Percentiles rank a stretch among this genome's conserved stretches.
phyloP scores from a whole-genome alignment of 2,329 filamentous ascomycete species.

The Plectosphaerella cucumerina region DNA sequence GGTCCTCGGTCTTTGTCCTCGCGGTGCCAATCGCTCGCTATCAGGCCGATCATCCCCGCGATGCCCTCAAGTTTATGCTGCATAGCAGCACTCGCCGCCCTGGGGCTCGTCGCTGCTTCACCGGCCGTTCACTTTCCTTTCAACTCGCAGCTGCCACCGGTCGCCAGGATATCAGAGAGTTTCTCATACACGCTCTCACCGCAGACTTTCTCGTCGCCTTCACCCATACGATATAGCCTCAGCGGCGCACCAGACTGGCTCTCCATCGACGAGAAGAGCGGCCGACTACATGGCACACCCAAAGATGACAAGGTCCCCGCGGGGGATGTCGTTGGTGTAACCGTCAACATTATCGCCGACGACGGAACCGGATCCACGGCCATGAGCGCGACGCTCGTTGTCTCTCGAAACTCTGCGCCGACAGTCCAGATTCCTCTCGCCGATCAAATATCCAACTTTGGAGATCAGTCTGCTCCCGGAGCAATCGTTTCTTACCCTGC shows the following conservation, averaged over 20 bases:
- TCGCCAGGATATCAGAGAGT: constrained; percentile 62
- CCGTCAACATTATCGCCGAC: constrained; percentile 65
- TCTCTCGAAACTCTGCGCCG: constrained; percentile 56
- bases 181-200: constrained; percentile 70
- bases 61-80: constrained; percentile 1
- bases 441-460: constrained; percentile 53
- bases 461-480: constrained; percentile 55
- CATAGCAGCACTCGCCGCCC: not conserved
- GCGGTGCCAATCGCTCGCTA: constrained; percentile 1
- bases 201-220: constrained; percentile 66
- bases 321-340: constrained; percentile 52
- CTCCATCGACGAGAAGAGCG: constrained; percentile 58
- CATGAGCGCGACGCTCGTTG: constrained; percentile 66
- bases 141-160: constrained; percentile 79
- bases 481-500: constrained; percentile 54
- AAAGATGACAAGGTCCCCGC: constrained; percentile 40
- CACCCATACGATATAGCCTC: constrained; percentile 63
- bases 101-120: constrained; percentile 14
- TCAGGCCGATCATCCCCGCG: not conserved
- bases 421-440: constrained; percentile 50
- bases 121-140: constrained; percentile 63
- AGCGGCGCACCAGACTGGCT: constrained; percentile 68
- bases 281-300: constrained; percentile 70
- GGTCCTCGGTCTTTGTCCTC: constrained; percentile 8
- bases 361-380: constrained; percentile 60